Evolutionary conservation across 768 basidiomycete species (phyloP).

Genomic region (Clitopilus hobsonii): DNA sequence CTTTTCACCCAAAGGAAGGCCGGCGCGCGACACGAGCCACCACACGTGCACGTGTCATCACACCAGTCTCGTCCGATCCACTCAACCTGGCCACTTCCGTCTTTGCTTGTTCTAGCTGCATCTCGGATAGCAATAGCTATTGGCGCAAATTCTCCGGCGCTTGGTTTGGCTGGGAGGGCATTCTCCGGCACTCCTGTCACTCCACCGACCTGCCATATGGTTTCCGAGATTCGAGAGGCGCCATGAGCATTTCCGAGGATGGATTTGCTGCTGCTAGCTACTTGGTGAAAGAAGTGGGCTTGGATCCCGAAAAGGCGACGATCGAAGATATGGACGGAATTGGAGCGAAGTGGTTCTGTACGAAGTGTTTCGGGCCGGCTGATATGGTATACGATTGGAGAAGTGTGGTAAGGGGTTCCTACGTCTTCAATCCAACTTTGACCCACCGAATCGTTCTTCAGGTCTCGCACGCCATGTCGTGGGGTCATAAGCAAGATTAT

Average conservation of each 20-base stretch:
- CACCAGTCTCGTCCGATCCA: neutral
- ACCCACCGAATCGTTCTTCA: neutral
- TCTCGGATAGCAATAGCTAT: neutral
- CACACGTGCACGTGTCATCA: neutral
- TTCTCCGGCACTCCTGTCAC: constrained; percentile 10
- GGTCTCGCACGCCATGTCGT: constrained; percentile 12
- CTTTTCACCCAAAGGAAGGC: neutral
- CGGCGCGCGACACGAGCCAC: neutral
- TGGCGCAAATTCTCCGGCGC: neutral
- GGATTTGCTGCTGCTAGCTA: constrained; percentile 2
- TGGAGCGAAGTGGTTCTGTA: constrained; percentile 5
- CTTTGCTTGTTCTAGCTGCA: neutral
- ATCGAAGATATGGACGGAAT: constrained; percentile 6
- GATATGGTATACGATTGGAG: constrained; percentile 7
- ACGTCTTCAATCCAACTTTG: neutral
- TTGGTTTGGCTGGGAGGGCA: neutral
- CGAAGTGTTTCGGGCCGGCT: neutral
- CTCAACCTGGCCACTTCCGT: neutral
- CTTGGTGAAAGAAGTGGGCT: constrained; percentile 4
- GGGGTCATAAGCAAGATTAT: constrained; percentile 30
- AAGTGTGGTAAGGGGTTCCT: constrained; percentile 5
- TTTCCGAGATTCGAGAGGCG: neutral
- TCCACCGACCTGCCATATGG: neutral
- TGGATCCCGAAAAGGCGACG: constrained; percentile 5
- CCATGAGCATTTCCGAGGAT: neutral